Evolutionary conservation across 352 stramenopile genomes (phyloP), one percentile per base, ranked within the genome.

Genomic region (Globisporangium rhizosaccharum): DNA sequence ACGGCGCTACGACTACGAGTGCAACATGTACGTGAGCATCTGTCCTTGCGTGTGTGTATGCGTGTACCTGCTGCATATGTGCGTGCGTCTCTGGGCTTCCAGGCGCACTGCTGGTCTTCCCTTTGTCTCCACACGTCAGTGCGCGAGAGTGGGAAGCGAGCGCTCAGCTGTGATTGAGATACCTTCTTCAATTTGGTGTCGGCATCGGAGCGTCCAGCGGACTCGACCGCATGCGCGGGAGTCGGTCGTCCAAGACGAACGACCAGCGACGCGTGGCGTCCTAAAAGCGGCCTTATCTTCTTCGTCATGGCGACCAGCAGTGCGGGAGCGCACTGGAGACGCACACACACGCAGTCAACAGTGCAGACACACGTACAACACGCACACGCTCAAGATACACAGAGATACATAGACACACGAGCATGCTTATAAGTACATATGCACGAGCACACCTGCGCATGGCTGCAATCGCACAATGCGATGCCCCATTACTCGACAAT

Each of bases 211-310:
- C 25, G 17, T 36, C 56, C 56, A 42, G 47, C 47, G 23, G 36
- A 62, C 56, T 62, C 56, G 25, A 62, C 56, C 56, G 30, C 26
- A 12, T 2, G 9, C 15, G 45, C 45, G 51, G 26, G 44, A 45
- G 46, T 53, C 46, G 44, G 3, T 17, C 28, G 42, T 39, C 45
- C 42, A 37, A 39, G 46, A 61, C 26, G 23, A 23, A 23, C 23
- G 23, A 23, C 23, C 23, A 23, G 33, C 45, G 36, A 50, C 36
- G 36, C 46, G 15, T 15, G 26, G 23, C 33, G 51, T 53, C 33
- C 66, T 73, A 70, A 73, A 68, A 67, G 62, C 66, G 66, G 66
- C 66, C 66, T 73, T 70, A 73, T 61, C 56, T 45, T 53, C 70
- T 56, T 20, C 66, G 67, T 73, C 66, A 59, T 61, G 4, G 66